phyloP scores from a whole-genome alignment of 441 rosid genomes.

The Kokia cookei region DNA sequence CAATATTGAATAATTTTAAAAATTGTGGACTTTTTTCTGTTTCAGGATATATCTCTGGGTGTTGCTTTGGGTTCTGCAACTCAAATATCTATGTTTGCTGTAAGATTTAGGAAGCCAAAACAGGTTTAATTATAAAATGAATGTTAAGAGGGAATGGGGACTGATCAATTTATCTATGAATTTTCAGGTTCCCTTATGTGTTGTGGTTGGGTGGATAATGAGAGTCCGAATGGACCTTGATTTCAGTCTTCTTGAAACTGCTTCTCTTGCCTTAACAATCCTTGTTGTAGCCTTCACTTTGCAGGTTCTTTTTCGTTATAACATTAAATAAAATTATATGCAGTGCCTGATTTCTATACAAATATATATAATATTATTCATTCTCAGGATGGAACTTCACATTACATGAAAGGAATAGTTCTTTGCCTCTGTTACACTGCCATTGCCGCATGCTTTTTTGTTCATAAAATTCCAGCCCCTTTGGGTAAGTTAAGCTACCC shows the following conservation, averaged over 20 bases:
- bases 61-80: conserved; percentile 67
- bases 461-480: conserved; percentile 38
- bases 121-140: background rate
- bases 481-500: conserved; percentile 30
- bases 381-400: conserved; percentile 62
- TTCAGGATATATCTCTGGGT: conserved; percentile 58
- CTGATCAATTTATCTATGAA: background rate
- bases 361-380: background rate
- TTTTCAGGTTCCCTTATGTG: conserved; percentile 55
- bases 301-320: conserved; percentile 27
- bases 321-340: too few relatives aligned
- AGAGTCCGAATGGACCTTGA: conserved; percentile 55
- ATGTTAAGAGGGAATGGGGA: background rate
- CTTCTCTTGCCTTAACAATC: conserved; percentile 48
- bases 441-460: conserved; percentile 55
- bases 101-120: conserved; percentile 16
- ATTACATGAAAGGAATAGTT: conserved; percentile 60
- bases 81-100: conserved; percentile 68
- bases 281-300: conserved; percentile 45
- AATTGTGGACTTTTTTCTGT: background rate
- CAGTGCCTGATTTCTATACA: background rate
- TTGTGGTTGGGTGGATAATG: conserved; percentile 55
- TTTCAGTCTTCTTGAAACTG: conserved; percentile 59
- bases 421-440: conserved; percentile 54
- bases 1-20: background rate